Percentiles rank a stretch among this genome's conserved stretches.
These are phyloP conservation scores for Aspergillus latus DNA, from an alignment of 2,329 filamentous ascomycete genomes.

Conservation along the genomic window DNA sequence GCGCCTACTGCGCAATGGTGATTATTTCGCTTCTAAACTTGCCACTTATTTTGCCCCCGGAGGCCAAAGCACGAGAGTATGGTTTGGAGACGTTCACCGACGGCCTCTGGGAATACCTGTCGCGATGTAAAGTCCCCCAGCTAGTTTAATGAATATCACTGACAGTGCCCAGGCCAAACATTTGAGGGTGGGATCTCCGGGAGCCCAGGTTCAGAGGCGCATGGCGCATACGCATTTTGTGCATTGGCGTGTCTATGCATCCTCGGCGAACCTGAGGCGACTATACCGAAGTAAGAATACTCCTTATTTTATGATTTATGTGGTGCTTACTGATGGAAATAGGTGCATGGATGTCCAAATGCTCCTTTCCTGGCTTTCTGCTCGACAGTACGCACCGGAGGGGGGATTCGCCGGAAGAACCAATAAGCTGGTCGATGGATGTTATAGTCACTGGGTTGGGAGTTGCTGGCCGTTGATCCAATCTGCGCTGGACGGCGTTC, in stretches of 20 bases:
- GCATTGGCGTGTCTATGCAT: constrained; percentile 86
- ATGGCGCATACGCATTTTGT: constrained; percentile 96
- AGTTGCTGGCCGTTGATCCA: constrained; percentile 91
- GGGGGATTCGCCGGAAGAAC: constrained; percentile 91
- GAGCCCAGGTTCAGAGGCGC: constrained; percentile 83
- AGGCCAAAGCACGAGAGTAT: constrained; percentile 65
- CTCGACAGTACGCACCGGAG: constrained; percentile 85
- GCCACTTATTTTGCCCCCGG: constrained; percentile 72
- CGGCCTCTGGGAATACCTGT: constrained; percentile 75
- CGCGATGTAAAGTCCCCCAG: constrained; percentile 62
- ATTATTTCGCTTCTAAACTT: constrained; percentile 80
- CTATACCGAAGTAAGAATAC: constrained; percentile 65
- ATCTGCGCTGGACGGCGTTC: constrained; percentile 65
- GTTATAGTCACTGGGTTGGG: constrained; percentile 97
- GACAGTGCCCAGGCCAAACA: constrained; percentile 67
- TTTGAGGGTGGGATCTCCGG: constrained; percentile 92
- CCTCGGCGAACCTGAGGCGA: constrained; percentile 73
- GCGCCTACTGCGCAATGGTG: constrained; percentile 87
- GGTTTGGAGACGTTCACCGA: constrained; percentile 68
- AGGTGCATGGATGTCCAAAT: constrained; percentile 75
- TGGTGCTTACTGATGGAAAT: constrained; percentile 22
- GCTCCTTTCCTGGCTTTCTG: constrained; percentile 83
- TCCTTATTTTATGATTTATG: constrained; percentile 1
- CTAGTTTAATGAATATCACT: constrained; percentile 4
- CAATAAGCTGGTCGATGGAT: constrained; percentile 97